A percentile compares a stretch with the other conserved stretches of the same genome.
Evolutionary conservation across 2,329 filamentous ascomycete genomes (phyloP).

Genomic region (Colletotrichum brevisporum): DNA sequence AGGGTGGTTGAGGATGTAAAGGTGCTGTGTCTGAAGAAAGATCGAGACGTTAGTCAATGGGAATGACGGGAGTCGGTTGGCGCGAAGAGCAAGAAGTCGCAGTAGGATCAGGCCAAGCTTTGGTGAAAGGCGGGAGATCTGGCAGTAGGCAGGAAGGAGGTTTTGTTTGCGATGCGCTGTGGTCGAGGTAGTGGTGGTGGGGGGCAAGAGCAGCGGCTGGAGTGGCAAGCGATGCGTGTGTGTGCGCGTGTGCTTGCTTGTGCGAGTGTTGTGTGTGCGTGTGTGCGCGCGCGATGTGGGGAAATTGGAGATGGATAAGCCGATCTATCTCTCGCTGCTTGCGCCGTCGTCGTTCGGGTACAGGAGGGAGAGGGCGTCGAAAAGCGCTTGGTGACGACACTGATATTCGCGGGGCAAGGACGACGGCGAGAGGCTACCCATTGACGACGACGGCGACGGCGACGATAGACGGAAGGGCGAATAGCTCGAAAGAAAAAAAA

Average conservation of each 20-base stretch:
- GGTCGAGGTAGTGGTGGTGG: conserved; percentile 23
- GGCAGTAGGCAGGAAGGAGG: conserved; percentile 9
- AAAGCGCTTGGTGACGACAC: too few species aligned
- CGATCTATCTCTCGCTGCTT: conserved; percentile 8
- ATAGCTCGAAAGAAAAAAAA: neutral
- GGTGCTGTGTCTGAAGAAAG: conserved; percentile 13
- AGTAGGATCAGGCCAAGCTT: conserved; percentile 28
- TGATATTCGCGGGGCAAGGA: neutral
- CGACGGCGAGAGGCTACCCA: neutral
- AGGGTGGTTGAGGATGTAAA: conserved; percentile 21
- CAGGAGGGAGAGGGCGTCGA: conserved; percentile 3
- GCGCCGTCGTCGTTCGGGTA: conserved; percentile 14
- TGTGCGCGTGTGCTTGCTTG: conserved; percentile 13
- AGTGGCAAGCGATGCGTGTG: conserved; percentile 42
- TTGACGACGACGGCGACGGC: neutral
- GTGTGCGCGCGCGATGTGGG: conserved; percentile 39
- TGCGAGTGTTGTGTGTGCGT: conserved; percentile 6
- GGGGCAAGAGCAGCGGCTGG: conserved; percentile 4
- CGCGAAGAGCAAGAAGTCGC: conserved; percentile 16
- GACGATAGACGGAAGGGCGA: neutral
- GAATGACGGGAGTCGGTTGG: neutral
- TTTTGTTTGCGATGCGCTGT: conserved; percentile 25
- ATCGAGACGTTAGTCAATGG: conserved; percentile 17
- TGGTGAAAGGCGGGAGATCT: conserved; percentile 24
- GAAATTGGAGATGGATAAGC: conserved; percentile 39